These are phyloP conservation scores for Auriscalpium vulgare DNA, from an alignment of 768 basidiomycete genomes.

Conservation along the genomic window DNA sequence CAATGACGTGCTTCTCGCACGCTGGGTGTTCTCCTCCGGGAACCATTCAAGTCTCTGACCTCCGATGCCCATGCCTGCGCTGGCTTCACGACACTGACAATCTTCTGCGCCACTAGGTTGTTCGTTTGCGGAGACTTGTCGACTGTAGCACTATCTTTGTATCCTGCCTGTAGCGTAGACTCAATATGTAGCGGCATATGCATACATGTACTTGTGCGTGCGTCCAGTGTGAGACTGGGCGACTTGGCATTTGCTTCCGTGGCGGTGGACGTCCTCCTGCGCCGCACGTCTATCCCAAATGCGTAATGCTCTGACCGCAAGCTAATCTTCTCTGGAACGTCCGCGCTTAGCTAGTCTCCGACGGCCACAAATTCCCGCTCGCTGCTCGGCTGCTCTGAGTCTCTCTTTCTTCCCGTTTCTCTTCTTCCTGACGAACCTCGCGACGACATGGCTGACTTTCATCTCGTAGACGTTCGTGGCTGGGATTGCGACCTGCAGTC, in stretches of 20 bases:
- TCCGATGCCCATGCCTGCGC: not conserved
- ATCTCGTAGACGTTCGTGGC: slow-evolving; percentile 63
- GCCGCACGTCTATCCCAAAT: no score
- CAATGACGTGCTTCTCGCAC: slow-evolving; percentile 51
- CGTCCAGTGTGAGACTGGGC: no score
- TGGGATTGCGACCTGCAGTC: slow-evolving; percentile 81
- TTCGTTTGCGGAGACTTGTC: not conserved
- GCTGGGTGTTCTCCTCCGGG: slow-evolving; percentile 55
- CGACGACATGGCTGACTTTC: slow-evolving; percentile 53
- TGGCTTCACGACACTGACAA: not conserved
- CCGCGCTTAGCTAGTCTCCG: no score
- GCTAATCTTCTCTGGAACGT: no score
- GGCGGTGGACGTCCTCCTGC: no score
- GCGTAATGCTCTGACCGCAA: no score
- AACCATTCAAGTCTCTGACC: slow-evolving; percentile 81
- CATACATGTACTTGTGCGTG: no score
- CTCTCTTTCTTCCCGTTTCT: not conserved
- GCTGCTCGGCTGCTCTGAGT: not conserved
- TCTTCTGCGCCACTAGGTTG: not conserved
- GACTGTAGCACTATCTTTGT: not conserved
- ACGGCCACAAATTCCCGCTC: no score
- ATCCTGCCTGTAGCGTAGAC: not conserved
- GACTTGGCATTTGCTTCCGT: no score
- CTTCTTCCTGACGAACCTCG: not conserved
- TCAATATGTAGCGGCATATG: no score